Evolutionary conservation across 2,329 filamentous ascomycete species (phyloP).

Genomic region (Penicillium concentricum): DNA sequence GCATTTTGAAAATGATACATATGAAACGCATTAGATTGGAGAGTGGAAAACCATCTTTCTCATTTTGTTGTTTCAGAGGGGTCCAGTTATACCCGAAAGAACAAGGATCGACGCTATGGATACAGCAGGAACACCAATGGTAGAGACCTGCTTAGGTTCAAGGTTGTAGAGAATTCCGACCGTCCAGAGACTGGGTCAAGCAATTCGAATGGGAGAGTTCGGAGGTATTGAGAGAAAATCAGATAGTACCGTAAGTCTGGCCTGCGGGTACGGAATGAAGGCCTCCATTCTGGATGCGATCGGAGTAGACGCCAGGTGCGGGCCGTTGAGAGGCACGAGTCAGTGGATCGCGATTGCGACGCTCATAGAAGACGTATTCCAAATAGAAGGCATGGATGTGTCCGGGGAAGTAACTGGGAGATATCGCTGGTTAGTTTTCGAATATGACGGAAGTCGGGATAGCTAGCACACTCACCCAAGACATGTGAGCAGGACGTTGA

Average conservation of each 20-base stretch:
- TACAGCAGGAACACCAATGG: not conserved
- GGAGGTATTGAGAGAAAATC: not conserved
- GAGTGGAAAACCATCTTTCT: not conserved
- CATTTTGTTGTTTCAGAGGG: not conserved
- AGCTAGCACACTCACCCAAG: constrained; percentile 52
- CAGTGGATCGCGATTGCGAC: constrained; percentile 39
- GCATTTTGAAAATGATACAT: constrained; percentile 1
- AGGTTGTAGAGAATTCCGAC: not conserved
- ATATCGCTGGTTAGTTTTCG: constrained; percentile 5
- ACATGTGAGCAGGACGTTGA: constrained; percentile 67
- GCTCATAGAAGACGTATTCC: constrained; percentile 80
- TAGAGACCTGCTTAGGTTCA: not conserved
- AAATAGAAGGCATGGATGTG: constrained; percentile 79
- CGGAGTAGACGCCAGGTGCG: constrained; percentile 42
- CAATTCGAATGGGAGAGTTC: not conserved
- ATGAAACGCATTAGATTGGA: not conserved
- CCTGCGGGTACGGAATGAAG: constrained; percentile 10
- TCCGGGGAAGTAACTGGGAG: constrained; percentile 66
- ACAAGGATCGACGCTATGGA: not conserved
- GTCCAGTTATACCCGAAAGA: not conserved
- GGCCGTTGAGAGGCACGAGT: constrained; percentile 19
- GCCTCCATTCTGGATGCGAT: constrained; percentile 41
- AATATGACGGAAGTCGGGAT: not conserved
- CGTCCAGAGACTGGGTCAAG: not conserved
- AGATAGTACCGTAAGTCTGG: constrained; percentile 29